These are phyloP conservation scores for Crucibulum laeve DNA, from an alignment of 768 basidiomycete species.

Conservation along the genomic window DNA sequence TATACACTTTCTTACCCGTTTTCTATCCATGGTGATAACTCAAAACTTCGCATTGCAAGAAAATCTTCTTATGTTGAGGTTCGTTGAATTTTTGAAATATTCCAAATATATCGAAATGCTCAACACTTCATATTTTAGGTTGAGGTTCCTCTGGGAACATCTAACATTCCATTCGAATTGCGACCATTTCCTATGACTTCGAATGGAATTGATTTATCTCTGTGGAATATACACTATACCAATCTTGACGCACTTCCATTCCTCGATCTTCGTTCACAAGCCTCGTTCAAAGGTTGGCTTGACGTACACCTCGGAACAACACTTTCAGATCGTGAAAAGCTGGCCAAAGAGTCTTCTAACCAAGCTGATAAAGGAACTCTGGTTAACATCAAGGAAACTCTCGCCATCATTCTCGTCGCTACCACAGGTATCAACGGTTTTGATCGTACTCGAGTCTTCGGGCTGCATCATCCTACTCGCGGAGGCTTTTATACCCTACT, in stretches of 20 bases:
- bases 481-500: slow-evolving; percentile 32
- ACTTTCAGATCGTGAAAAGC: slow-evolving; percentile 15
- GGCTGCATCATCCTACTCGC: slow-evolving; percentile 14
- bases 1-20: slow-evolving; percentile 35
- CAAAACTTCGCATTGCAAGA: slow-evolving; percentile 44
- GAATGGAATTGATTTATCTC: slow-evolving; percentile 3
- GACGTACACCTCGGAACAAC: slow-evolving; percentile 14
- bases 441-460: slow-evolving; percentile 13
- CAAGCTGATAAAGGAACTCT: slow-evolving; percentile 5
- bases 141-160: slow-evolving; percentile 17
- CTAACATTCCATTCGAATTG: slow-evolving; percentile 9
- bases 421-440: background rate
- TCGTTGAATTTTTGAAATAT: too few relatives aligned
- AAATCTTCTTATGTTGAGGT: slow-evolving; percentile 50
- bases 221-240: slow-evolving; percentile 30
- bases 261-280: slow-evolving; percentile 8
- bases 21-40: slow-evolving; percentile 30
- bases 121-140: slow-evolving; percentile 15
- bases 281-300: slow-evolving; percentile 11
- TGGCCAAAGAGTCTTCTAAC: slow-evolving; percentile 1
- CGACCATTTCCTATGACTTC: slow-evolving; percentile 24
- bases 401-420: slow-evolving; percentile 12
- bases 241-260: slow-evolving; percentile 20
- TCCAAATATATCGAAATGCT: slow-evolving; percentile 13
- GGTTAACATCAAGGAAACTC: slow-evolving; percentile 19